phyloP scores from a whole-genome alignment of 2,329 filamentous ascomycete species.

The Nothophaeocryptopus gaeumannii region DNA sequence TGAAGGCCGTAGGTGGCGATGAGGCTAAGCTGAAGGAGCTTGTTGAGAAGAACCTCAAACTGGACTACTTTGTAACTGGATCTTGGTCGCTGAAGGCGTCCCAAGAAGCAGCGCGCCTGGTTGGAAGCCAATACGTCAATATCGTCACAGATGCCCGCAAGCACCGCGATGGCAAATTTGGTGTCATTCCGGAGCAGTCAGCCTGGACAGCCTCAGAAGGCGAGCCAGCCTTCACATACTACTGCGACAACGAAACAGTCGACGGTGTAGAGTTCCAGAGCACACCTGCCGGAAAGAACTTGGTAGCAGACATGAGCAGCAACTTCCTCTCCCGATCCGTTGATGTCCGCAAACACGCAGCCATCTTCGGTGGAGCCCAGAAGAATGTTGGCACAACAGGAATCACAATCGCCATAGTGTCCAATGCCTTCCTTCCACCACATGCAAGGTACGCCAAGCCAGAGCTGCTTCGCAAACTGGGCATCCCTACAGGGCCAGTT shows the following conservation, averaged over 20 bases:
- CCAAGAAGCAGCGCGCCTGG: constrained; percentile 73
- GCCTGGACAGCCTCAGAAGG: constrained; percentile 70
- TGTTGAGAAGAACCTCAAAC: constrained; percentile 66
- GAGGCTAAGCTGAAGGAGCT: constrained; percentile 62
- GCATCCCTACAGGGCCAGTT: constrained; percentile 73
- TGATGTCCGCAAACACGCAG: constrained; percentile 72
- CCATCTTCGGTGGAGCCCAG: constrained; percentile 87
- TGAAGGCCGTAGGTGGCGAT: constrained; percentile 46
- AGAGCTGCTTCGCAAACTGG: constrained; percentile 68
- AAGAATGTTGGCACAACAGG: constrained; percentile 90
- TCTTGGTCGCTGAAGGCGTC: constrained; percentile 87
- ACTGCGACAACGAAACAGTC: constrained; percentile 91
- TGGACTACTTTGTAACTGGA: constrained; percentile 90
- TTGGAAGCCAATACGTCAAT: constrained; percentile 78
- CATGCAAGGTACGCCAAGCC: constrained; percentile 63
- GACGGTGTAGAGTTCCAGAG: constrained; percentile 86
- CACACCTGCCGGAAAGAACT: constrained; percentile 67
- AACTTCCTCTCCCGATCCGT: constrained; percentile 84
- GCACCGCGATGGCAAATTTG: constrained; percentile 70
- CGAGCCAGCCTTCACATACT: constrained; percentile 73
- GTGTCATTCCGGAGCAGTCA: constrained; percentile 72
- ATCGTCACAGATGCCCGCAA: constrained; percentile 65
- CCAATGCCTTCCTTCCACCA: constrained; percentile 74
- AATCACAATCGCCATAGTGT: constrained; percentile 80
- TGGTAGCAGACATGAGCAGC: constrained; percentile 90